These are phyloP conservation scores for Carnegiea gigantea DNA, from an alignment of 179 eudicot genomes.

Conservation along the genomic window DNA sequence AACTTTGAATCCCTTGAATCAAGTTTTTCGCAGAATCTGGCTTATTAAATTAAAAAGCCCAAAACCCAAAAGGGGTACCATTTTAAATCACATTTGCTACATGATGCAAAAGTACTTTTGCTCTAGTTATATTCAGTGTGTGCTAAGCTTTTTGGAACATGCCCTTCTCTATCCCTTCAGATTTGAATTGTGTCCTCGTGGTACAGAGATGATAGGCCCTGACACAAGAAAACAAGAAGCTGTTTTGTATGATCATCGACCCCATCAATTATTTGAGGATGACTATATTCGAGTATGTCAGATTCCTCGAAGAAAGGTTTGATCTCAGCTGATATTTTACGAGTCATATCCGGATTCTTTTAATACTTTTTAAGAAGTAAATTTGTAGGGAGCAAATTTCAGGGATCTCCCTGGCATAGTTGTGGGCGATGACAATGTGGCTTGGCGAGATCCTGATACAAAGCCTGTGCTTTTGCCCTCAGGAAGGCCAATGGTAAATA, in stretches of 20 bases:
- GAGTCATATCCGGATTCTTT: not conserved
- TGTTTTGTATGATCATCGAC: constrained; percentile 76
- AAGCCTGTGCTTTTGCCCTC: constrained; percentile 58
- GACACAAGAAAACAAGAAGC: constrained; percentile 28
- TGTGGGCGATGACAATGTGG: constrained; percentile 73
- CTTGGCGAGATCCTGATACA: constrained; percentile 57
- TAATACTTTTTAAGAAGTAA: constrained; percentile 16
- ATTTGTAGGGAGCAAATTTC: constrained; percentile 79
- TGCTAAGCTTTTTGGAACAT: constrained; percentile 8
- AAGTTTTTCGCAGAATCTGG: too few relatives aligned
- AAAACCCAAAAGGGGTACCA: too few relatives aligned
- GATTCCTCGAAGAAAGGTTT: constrained; percentile 80
- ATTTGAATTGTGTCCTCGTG: not conserved
- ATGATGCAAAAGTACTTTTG: not conserved
- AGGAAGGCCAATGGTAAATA: constrained; percentile 71
- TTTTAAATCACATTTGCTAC: not conserved
- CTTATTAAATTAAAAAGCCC: too few relatives aligned
- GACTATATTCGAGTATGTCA: constrained; percentile 71
- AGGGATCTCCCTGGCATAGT: constrained; percentile 85
- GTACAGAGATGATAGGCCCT: constrained; percentile 42
- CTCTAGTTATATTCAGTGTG: not conserved
- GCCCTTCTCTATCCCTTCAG: not conserved
- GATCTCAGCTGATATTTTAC: constrained; percentile 13
- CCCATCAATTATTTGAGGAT: constrained; percentile 58
- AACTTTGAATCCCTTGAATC: too few relatives aligned